Evolutionary conservation across 495 filamentous ascomycete genomes (phyloP), one percentile per base, ranked within the genome.

Genomic region (Trichodelitschia bisporula): DNA sequence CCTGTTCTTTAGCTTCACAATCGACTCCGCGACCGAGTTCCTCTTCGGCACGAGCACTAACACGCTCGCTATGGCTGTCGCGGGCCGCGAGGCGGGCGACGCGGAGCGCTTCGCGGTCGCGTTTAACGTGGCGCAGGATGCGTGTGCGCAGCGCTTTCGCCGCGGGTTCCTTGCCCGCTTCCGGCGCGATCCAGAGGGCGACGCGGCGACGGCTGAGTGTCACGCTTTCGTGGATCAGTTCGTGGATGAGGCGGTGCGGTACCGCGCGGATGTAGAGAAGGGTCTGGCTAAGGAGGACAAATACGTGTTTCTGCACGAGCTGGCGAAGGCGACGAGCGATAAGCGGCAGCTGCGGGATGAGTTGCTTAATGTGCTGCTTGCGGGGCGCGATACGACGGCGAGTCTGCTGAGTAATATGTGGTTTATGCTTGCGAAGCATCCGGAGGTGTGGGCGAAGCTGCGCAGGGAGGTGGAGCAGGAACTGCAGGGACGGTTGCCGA

Each of bases 1-100:
- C 1, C 45, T 75, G 3, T 74, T 82, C 44, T 71, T 64, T 48
- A 34, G 48, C n/a, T 40, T 74, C 26, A 73, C 72, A 0, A 54
- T 80, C 5, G 74, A 83, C 42, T 56, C 69, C 0, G 59, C 70
- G 0, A 79, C 72, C 0, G 70, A 79, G 36, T 73, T 82, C 42
- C 53, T 84, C 2, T 72, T 79, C 30, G 73, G 76, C 3, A 56
- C 66, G 31, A 59, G 55, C 4, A 53, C 53, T 2, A 41, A 60
- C 11, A 49, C 47, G 0, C 43, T 64, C 3, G 37, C 31, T 3
- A 38, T 33, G 14, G 8, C 28, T 40, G 16, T 6, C 13, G 1
- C 30, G 36, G 4, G 37, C 32, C 4, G 3, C 18, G 15, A 20
- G 9, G 23, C n/a, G 24, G 28, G 34, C 17, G 32, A 43, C 10